Conservation (phyloP, 768 basidiomycete genomes). For the Mycena pura region DNA sequence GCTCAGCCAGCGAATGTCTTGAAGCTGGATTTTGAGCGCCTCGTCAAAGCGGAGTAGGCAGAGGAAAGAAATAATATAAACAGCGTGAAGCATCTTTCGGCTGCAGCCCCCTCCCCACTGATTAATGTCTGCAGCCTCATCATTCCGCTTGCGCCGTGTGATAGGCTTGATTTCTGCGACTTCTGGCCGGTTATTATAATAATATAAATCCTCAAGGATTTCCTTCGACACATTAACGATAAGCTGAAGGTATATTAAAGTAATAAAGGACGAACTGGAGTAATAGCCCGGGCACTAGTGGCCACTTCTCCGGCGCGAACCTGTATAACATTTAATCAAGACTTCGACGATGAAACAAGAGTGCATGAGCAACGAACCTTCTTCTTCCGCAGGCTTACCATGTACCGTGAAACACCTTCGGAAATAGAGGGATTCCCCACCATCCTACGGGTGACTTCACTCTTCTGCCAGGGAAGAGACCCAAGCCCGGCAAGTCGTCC, state of each 20-base stretch:
- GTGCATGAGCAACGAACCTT: no score
- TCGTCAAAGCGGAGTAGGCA: conserved; percentile 44
- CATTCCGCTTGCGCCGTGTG: conserved; percentile 12
- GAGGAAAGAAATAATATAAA: conserved; percentile 41
- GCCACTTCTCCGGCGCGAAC: conserved; percentile 32
- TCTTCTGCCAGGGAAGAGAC: no score
- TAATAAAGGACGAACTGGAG: conserved; percentile 23
- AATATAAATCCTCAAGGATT: conserved; percentile 29
- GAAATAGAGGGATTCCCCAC: no score
- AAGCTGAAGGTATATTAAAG: not conserved
- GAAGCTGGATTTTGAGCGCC: conserved; percentile 39
- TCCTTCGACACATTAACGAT: conserved; percentile 27
- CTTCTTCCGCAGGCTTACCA: no score
- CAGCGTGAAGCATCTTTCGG: conserved; percentile 35
- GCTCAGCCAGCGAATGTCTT: conserved; percentile 30
- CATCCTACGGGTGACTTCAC: no score
- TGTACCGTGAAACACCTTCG: no score
- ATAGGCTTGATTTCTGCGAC: conserved; percentile 29
- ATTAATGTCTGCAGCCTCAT: conserved; percentile 18
- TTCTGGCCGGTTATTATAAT: conserved; percentile 32
- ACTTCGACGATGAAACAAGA: no score
- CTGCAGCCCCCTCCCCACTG: conserved; percentile 39
- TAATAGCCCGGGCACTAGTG: conserved; percentile 37
- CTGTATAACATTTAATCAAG: not conserved
- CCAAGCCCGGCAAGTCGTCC: no score